Percentiles rank a stretch among this genome's conserved stretches.
Evolutionary conservation across 1,284 basidiomycete species (phyloP).

Genomic region (Somion occarium): DNA sequence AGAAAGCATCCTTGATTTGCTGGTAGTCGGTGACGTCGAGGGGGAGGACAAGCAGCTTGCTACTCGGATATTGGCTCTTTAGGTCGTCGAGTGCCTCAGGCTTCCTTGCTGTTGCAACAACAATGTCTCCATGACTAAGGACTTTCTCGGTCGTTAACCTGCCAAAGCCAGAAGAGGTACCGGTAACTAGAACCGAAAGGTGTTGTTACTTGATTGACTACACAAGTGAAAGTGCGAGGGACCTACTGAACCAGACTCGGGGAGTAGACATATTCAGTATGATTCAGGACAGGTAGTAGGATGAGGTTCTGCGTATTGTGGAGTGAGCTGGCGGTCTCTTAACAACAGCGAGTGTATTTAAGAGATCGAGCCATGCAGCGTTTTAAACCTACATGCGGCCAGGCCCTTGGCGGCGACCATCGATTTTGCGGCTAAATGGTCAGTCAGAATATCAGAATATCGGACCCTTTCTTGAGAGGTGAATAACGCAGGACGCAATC

Average conservation of each 20-base stretch:
- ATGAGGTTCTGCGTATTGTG: no score
- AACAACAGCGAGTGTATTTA: no score
- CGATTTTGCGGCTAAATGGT: no score
- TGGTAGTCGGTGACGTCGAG: slow-evolving; percentile 32
- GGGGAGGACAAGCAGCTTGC: slow-evolving; percentile 29
- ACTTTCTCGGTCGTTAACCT: slow-evolving; percentile 19
- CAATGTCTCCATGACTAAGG: slow-evolving; percentile 23
- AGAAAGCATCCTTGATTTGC: slow-evolving; percentile 30
- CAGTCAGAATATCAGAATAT: no score
- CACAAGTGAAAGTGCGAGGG: background rate
- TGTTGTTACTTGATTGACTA: background rate
- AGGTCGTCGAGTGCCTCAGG: slow-evolving; percentile 20
- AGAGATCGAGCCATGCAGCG: no score
- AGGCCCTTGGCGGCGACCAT: no score
- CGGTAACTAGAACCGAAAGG: slow-evolving; percentile 18
- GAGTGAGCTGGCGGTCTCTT: no score
- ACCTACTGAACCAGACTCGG: slow-evolving; percentile 15
- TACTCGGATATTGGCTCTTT: slow-evolving; percentile 5
- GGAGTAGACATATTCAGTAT: no score
- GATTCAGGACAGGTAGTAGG: no score
- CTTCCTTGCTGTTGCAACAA: slow-evolving; percentile 23
- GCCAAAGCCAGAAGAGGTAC: slow-evolving; percentile 27
- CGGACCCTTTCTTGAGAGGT: no score
- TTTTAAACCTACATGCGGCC: no score
- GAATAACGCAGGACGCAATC: no score